Evolutionary conservation across 805 yeast genomes (phyloP), one percentile per base, ranked within the genome.

Genomic region (Lachancea fermentati): DNA sequence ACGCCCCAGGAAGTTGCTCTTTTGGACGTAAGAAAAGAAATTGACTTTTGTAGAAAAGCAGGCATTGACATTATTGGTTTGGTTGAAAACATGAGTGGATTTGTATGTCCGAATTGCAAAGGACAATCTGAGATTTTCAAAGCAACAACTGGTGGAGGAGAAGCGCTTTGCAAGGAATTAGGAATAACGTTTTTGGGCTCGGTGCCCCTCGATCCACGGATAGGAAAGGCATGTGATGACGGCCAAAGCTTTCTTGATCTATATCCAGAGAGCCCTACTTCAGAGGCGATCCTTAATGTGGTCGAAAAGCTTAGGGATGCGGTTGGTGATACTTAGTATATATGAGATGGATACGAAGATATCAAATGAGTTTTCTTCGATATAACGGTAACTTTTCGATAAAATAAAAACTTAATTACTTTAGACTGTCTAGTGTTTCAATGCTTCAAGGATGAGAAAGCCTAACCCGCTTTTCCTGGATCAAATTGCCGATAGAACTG

Each of bases 1-100:
- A 93, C 98, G 0, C 98, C 99, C 0, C 99, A 93, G 63, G 99
- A 93, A 60, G 97, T 91, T 15, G 95, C 98, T 0, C 66, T 93
- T 30, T 65, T 93, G 34, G 99, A 93, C 57, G 99, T 93, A 4
- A 70, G 99, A 42, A 93, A 93, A 62, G 98, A 93, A 57, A 85
- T 93, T 15, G 95, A 91, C 58, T 93, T 93, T 54, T 93, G 98
- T 62, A 72, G 79, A 32, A 93, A 93, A 61, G 97, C 97, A 2
- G 81, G 79, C 2, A 88, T 93, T 46, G 81, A 74, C 44, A 75
- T 93, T 3, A 62, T 93, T 32, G 99, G 99, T 0, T 63, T 93
- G 11, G 97, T 93, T 14, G 99, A 93, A 60, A 93, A 93, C 61
- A 93, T 93, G 99, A 78, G 96, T 6, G 99, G 98, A 2, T 93